Conservation (phyloP, 2,329 filamentous ascomycete species). For the Aspergillus ochraceus region DNA sequence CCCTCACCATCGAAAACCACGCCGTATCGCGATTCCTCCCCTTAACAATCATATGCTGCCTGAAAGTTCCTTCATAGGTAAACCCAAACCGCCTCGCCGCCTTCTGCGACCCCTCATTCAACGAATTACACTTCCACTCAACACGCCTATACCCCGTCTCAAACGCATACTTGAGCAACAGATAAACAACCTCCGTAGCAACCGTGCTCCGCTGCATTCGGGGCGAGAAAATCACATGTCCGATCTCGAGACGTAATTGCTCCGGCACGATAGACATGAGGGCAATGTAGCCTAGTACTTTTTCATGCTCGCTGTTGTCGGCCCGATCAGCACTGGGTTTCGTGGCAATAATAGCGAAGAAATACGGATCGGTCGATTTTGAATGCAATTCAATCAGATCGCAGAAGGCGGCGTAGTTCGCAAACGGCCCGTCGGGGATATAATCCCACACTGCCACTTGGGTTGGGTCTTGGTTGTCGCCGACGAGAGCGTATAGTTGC, state of each 20-base stretch:
- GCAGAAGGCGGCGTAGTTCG: no score
- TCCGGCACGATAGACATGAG: slow-evolving; percentile 1
- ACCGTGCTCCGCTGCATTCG: not conserved
- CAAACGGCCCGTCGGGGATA: no score
- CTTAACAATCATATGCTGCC: slow-evolving; percentile 62
- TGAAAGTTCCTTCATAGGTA: slow-evolving; percentile 59
- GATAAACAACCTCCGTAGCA: not conserved
- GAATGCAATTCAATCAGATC: no score
- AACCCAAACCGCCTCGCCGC: slow-evolving; percentile 62
- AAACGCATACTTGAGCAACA: slow-evolving; percentile 56
- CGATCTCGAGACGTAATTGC: not conserved
- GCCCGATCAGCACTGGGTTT: no score
- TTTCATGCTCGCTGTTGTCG: not conserved
- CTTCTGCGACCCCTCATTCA: slow-evolving; percentile 55
- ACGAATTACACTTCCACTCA: slow-evolving; percentile 64
- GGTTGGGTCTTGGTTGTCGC: no score
- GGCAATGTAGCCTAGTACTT: not conserved
- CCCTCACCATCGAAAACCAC: slow-evolving; percentile 60
- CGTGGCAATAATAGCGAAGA: not conserved
- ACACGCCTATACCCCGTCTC: slow-evolving; percentile 56
- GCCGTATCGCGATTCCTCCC: slow-evolving; percentile 59
- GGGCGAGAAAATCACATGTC: not conserved
- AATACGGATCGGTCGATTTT: not conserved
- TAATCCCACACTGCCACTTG: no score
- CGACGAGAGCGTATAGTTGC: no score